Conservation (phyloP, 768 basidiomycete species). For the Cyclocybe cylindracea region DNA sequence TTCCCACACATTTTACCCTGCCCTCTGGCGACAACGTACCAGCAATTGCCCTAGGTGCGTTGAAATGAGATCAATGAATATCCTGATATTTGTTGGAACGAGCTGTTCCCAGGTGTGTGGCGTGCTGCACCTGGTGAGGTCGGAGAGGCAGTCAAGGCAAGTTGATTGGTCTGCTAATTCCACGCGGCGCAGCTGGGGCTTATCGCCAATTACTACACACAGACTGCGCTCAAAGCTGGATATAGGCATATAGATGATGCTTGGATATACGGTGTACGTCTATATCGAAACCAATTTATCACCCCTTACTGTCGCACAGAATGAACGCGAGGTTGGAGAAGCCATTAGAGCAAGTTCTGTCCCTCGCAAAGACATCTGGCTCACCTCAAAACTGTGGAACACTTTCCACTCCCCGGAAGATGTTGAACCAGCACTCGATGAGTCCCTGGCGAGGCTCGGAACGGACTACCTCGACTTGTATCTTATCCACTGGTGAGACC, state of each 20-base stretch:
- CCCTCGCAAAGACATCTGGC: constrained; percentile 63
- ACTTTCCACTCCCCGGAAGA: constrained; percentile 74
- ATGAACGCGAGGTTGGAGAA: constrained; percentile 69
- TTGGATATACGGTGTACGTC: constrained; percentile 63
- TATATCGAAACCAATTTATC: neutral
- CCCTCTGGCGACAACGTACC: constrained; percentile 73
- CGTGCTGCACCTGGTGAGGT: constrained; percentile 58
- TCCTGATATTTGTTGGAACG: no score
- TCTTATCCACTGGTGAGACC: constrained; percentile 71
- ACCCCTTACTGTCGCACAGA: constrained; percentile 29
- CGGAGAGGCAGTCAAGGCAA: constrained; percentile 64
- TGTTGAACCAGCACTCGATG: constrained; percentile 66
- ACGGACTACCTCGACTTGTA: constrained; percentile 80
- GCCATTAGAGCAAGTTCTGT: constrained; percentile 61
- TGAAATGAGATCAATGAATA: no score
- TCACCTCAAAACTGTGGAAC: constrained; percentile 83
- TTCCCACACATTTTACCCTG: constrained; percentile 55
- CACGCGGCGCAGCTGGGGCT: neutral
- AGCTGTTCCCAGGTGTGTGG: constrained; percentile 55
- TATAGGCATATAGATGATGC: constrained; percentile 78
- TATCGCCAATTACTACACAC: neutral
- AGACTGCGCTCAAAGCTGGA: constrained; percentile 61
- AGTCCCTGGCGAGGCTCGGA: constrained; percentile 59
- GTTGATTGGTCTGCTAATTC: neutral
- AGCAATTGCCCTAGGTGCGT: constrained; percentile 50